phyloP scores from a whole-genome alignment of 495 filamentous ascomycete genomes.

The Penicillium steckii region DNA sequence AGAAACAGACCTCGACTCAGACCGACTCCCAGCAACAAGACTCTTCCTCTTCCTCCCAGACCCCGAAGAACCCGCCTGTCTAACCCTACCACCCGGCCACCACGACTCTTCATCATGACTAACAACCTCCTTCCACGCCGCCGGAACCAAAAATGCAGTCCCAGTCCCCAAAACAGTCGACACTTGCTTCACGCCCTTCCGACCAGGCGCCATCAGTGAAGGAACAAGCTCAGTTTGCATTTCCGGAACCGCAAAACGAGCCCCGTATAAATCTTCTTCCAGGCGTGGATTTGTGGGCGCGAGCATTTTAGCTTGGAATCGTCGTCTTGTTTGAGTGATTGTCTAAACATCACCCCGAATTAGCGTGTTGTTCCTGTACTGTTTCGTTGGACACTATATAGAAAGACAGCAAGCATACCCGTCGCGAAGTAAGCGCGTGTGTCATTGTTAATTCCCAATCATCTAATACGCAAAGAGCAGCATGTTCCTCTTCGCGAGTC shows the following conservation, averaged over 20 bases:
- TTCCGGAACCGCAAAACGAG: conserved; percentile 26
- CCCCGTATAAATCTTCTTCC: conserved; percentile 31
- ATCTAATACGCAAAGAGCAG: conserved; percentile 33
- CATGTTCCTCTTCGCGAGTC: conserved; percentile 36
- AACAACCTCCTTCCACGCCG: conserved; percentile 14
- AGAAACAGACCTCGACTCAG: neutral
- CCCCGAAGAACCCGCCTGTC: neutral
- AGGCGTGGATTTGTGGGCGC: conserved; percentile 26
- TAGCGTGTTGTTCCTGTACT: neutral
- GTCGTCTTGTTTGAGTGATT: conserved; percentile 41
- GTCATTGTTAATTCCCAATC: conserved; percentile 37
- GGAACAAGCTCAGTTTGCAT: conserved; percentile 8
- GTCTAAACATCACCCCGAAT: conserved; percentile 20
- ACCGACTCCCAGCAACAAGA: conserved; percentile 1
- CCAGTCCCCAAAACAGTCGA: conserved; percentile 7
- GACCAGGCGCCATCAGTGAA: neutral
- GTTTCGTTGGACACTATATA: neutral
- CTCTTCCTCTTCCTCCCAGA: neutral
- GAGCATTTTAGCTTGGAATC: conserved; percentile 36
- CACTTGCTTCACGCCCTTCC: neutral
- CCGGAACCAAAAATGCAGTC: conserved; percentile 12
- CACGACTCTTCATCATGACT: conserved; percentile 19
- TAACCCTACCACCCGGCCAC: conserved; percentile 10
- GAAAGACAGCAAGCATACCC: conserved; percentile 17
- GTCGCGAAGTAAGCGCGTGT: conserved; percentile 33